These are phyloP conservation scores for Aspergillus sp. DNA, from an alignment of 2,329 filamentous ascomycete genomes.

Conservation along the genomic window DNA sequence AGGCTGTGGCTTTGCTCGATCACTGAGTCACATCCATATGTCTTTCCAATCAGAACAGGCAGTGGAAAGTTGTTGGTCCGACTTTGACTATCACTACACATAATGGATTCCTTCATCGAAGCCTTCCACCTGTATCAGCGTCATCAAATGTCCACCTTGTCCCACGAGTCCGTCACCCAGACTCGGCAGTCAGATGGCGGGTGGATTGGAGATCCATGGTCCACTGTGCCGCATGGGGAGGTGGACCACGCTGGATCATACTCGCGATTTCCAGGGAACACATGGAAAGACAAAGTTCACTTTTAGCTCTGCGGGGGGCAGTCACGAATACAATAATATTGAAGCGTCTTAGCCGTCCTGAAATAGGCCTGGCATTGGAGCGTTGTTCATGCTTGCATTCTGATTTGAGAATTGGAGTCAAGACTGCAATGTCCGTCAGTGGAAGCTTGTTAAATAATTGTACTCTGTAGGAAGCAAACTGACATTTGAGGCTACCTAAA, in stretches of 20 bases:
- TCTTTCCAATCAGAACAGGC: constrained; percentile 4
- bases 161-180: no score
- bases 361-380: no score
- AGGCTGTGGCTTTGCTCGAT: constrained; percentile 12
- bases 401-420: neutral
- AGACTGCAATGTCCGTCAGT: neutral
- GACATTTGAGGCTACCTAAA: neutral
- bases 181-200: neutral
- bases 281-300: no score
- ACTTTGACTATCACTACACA: no score
- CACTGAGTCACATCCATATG: constrained; percentile 3
- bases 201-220: neutral
- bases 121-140: neutral
- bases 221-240: neutral
- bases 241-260: neutral
- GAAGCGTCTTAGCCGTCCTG: no score
- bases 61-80: constrained; percentile 1
- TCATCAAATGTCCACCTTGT: neutral
- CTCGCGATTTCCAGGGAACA: neutral
- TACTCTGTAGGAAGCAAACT: neutral
- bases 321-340: no score
- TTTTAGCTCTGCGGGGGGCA: no score
- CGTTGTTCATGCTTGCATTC: no score
- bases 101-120: neutral
- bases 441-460: neutral